These are phyloP conservation scores for Eragrostis curvula DNA, from an alignment of 176 grass and related monocot species.

Conservation along the genomic window DNA sequence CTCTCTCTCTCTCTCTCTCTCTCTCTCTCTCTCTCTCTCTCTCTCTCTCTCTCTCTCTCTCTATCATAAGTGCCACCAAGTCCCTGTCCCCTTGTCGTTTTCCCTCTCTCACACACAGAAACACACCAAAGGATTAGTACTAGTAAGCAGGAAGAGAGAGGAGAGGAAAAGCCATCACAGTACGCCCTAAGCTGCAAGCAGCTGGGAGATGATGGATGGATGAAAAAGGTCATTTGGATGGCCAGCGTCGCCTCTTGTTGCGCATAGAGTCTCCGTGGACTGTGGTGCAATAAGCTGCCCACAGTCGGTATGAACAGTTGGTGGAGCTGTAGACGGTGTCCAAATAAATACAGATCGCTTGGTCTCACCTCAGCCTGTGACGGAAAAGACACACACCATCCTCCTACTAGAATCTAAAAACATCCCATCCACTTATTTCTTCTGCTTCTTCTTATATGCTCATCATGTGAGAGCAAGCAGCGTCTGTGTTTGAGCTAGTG, in stretches of 20 bases:
- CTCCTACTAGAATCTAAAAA: conserved; percentile 30
- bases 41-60: conserved; percentile 13
- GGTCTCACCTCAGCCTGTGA: conserved; percentile 18
- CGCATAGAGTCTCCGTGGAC: background rate
- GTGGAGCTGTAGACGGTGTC: conserved; percentile 32
- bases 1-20: background rate
- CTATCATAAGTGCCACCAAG: conserved; percentile 44
- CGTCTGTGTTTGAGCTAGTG: background rate
- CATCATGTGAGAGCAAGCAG: background rate
- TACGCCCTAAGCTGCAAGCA: background rate
- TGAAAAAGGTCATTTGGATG: conserved; percentile 16
- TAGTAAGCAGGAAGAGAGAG: background rate
- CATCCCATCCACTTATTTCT: conserved; percentile 34
- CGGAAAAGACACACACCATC: conserved; percentile 36
- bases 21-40: background rate
- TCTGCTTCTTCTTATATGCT: background rate
- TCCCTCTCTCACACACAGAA: conserved; percentile 24
- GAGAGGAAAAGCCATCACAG: background rate
- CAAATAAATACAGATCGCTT: conserved; percentile 57
- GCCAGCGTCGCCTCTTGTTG: background rate
- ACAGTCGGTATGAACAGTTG: conserved; percentile 44
- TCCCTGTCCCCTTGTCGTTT: conserved; percentile 49
- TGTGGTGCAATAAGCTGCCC: conserved; percentile 47
- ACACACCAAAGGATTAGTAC: too few relatives aligned
- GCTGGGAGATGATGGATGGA: conserved; percentile 11